Conservation (phyloP, 2,329 filamentous ascomycete species). For the Diaporthe humulicola region DNA sequence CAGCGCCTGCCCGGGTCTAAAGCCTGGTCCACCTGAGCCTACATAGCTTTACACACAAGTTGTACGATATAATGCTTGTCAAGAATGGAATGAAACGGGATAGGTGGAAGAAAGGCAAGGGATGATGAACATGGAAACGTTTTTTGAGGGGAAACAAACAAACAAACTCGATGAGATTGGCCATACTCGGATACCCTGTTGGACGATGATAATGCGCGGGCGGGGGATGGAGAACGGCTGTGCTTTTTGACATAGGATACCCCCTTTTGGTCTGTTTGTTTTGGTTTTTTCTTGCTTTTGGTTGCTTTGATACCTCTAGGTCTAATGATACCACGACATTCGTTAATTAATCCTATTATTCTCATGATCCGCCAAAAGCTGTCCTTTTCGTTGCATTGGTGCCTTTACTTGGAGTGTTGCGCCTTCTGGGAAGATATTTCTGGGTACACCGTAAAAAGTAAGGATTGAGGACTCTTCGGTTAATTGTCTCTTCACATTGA, state of each 20-base stretch:
- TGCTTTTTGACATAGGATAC: conserved; percentile 39
- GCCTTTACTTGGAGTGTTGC: neutral
- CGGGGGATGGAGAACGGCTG: neutral
- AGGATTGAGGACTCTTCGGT: neutral
- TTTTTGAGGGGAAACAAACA: neutral
- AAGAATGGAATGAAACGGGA: too few species aligned
- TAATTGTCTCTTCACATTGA: neutral
- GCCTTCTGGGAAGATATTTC: neutral
- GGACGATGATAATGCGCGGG: neutral
- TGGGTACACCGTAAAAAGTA: too few species aligned
- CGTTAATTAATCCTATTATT: conserved; percentile 1
- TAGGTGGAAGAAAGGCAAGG: neutral
- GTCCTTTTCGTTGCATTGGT: neutral
- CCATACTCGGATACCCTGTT: conserved; percentile 1
- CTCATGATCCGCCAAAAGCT: neutral
- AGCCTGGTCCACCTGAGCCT: conserved; percentile 39
- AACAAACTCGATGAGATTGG: conserved; percentile 14
- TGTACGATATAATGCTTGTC: conserved; percentile 31
- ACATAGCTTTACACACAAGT: neutral
- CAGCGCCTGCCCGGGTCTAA: neutral
- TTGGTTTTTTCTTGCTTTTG: conserved; percentile 8
- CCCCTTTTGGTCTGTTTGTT: conserved; percentile 31
- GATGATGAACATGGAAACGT: neutral
- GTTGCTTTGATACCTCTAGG: conserved; percentile 18
- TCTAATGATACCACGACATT: conserved; percentile 34